Conservation (phyloP, 2,329 filamentous ascomycete species). For the Xylaria sp. region DNA sequence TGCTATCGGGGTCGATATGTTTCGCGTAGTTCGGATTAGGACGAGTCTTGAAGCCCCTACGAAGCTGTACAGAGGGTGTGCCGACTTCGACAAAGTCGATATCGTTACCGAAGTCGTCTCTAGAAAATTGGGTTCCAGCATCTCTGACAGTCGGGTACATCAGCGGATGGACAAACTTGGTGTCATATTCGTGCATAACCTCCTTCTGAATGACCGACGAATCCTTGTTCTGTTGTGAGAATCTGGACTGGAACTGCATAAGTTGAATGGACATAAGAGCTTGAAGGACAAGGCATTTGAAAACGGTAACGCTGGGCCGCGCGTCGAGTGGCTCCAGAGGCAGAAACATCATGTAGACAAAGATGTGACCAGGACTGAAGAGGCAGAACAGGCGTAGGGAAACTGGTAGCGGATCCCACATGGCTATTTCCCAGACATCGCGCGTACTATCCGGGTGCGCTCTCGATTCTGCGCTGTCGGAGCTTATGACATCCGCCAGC, state of each 20-base stretch:
- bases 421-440: constrained; percentile 93
- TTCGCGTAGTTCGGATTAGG: constrained; percentile 83
- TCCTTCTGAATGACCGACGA: constrained; percentile 85
- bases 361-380: constrained; percentile 93
- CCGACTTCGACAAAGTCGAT: constrained; percentile 60
- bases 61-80: constrained; percentile 70
- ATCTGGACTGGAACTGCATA: constrained; percentile 75
- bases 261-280: constrained; percentile 80
- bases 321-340: constrained; percentile 80
- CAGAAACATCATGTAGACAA: constrained; percentile 88
- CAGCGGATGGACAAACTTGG: constrained; percentile 90
- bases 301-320: constrained; percentile 84
- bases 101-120: constrained; percentile 55
- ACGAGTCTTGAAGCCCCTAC: constrained; percentile 80
- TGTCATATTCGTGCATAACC: constrained; percentile 94
- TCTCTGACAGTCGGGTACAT: constrained; percentile 81
- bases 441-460: constrained; percentile 82
- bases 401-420: constrained; percentile 93
- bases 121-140: constrained; percentile 82
- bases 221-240: constrained; percentile 87
- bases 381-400: constrained; percentile 85
- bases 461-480: constrained; percentile 79
- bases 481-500: constrained; percentile 73
- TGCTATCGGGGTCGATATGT: constrained; percentile 74
- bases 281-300: constrained; percentile 83